A percentile compares a stretch with the other conserved stretches of the same genome.
phyloP scores from a whole-genome alignment of 306 rosid species.

The Acacia crassicarpa region DNA sequence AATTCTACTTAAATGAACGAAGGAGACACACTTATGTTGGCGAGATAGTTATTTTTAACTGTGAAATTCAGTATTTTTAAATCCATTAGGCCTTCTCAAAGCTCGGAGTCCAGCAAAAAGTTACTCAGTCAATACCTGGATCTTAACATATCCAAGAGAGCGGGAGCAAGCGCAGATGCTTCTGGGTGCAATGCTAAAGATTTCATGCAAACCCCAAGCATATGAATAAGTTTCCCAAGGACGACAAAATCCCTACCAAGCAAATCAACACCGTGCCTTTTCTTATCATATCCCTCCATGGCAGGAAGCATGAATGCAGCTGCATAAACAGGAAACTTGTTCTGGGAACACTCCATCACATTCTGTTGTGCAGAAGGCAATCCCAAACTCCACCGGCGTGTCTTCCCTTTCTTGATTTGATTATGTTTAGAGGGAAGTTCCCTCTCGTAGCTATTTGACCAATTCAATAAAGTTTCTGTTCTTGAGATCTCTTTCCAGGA shows the following conservation, averaged over 20 bases:
- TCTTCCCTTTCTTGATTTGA: conserved; percentile 77
- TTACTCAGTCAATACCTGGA: conserved; percentile 60
- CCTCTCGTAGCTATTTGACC: conserved; percentile 87
- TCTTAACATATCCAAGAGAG: conserved; percentile 81
- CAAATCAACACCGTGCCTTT: conserved; percentile 90
- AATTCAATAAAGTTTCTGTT: conserved; percentile 65
- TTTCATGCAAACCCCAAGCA: conserved; percentile 96
- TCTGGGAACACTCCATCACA: conserved; percentile 68
- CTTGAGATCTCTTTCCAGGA: conserved; percentile 83
- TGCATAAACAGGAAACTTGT: conserved; percentile 90
- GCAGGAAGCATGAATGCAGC: conserved; percentile 99
- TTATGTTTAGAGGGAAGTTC: conserved; percentile 71
- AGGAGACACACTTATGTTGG: not conserved
- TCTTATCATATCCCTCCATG: conserved; percentile 92
- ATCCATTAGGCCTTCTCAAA: conserved; percentile 4
- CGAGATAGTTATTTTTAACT: not conserved
- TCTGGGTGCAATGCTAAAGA: conserved; percentile 96
- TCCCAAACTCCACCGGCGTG: conserved; percentile 75
- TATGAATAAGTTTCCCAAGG: conserved; percentile 80
- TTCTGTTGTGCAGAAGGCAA: conserved; percentile 44
- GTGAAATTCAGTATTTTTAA: not conserved
- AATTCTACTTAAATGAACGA: not conserved
- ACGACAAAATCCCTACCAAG: conserved; percentile 89
- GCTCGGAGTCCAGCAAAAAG: conserved; percentile 24
- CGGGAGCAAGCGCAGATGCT: conserved; percentile 75